Evolutionary conservation across 495 filamentous ascomycete species (phyloP), one percentile per base, ranked within the genome.

Genomic region (Annulohypoxylon stygium): DNA sequence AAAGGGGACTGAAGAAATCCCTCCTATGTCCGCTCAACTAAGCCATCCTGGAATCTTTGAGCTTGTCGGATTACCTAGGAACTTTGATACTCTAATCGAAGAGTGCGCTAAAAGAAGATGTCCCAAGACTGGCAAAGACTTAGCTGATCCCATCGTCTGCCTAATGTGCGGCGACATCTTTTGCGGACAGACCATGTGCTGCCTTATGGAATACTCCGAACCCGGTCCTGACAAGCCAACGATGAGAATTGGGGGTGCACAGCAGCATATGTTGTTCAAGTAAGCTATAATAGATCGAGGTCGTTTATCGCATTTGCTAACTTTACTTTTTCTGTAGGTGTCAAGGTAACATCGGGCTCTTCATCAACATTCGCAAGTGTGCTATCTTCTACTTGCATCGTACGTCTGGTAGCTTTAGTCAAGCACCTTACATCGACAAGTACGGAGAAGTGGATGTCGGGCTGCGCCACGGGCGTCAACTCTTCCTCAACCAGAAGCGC

Each of bases 281-380:
- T 97, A 86, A 78, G 90, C 89, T 57, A 55, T 69, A 48, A 59
- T 9, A 9, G 1, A 37, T 50, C 36, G 8, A 20, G 11, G 20
- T 26, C 0, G 16, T 43, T 4, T 26, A 33, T 58, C 26, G 4
- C 2, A 20, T 55, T 59, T 64, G 51, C 73, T 79, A 74, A 82
- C 63, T 10, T 45, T 5, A 9, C 61, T 61, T 58, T 37, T 34
- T 39, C 26, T 50, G 34, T 67, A 97, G 93, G 74, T 98, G 96
- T 80, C 93, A 95, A 72, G 90, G 90, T 66, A 92, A 93, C 75
- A 90, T 96, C 26, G 96, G 97, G 18, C 80, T 98, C 26, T 98
- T 95, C 83, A 92, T 99, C 81, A 97, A 97, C 79, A 96, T 99
- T 76, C 90, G 94, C 60, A 97, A 97, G 83, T 97, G 97, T 82